Base-by-base conservation (phyloP, 371 early-diverging fungal species). In the Mucor ambiguus region DNA sequence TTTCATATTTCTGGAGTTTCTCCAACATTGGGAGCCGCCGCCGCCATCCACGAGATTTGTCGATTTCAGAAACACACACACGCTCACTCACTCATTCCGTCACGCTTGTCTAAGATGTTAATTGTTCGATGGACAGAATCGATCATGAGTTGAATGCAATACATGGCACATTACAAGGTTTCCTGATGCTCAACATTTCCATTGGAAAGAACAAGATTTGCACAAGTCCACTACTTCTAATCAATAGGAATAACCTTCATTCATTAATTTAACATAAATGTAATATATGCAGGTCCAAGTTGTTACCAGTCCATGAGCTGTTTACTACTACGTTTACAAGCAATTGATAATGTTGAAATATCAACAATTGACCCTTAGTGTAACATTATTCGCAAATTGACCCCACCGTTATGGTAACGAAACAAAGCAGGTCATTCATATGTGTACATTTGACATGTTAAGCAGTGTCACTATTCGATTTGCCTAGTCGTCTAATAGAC, bases 251-350 rank as follows among this genome's bases (percentile, higher is more conserved):
- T 54, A 29, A 54, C 29, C 5, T 4, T 4, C 41, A 4, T 4
- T 41, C 6, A 41, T 41, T 41, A 54, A 54, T 26, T 54, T 28
- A 26, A 16, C 10, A 8, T 26, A 54, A 54, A 54, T 54, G 54
- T 5, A 54, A 54, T 54, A 54, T 54, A 54, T 54, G 54, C 54
- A 54, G 54, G 54, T 18, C 44, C 44, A 44, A 12, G 14, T 18
- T 41, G 16, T 41, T 41, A 41, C 41, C 18, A 16, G 18, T 18
- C 41, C 41, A 22, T 46, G 46, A 46, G 46, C 46, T 46, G 22
- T 46, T 46, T 46, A 46, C 46, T 46, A 46, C 22, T 20, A 20
- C 44, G 2, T 7, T 30, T 33, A 33, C 33, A 8, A 46, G 46
- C 8, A 46, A 22, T 46, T 2, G 46, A 44, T 44, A 20, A 20